Base-by-base conservation (phyloP, 192 early-diverging fungal genomes). In the Lobosporangium transversale region DNA sequence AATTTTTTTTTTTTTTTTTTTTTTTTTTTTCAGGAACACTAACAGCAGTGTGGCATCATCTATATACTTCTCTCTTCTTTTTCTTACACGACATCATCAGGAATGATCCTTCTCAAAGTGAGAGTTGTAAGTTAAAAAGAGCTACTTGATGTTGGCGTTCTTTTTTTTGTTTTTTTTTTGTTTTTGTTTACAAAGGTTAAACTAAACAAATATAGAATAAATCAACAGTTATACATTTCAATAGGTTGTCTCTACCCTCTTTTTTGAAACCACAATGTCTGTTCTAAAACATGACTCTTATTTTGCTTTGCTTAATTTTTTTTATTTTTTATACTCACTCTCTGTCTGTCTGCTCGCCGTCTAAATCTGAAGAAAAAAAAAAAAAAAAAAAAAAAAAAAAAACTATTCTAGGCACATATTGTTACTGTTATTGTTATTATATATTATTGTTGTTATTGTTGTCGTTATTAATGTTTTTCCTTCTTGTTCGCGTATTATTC, bases 1-100 rank as follows among this genome's bases (percentile, higher is more conserved):
- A 11, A 24, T 56, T 6, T 58, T 44, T 15, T 36, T 35, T 36
- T 44, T 32, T 43, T 68, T 32, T 57, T 32, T 5, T 31, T 21
- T 47, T 32, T 30, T 11, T 50, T 58, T 20, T 20, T 30, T 62
- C 23, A 30, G 14, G 18, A 23, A n/a, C n/a, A n/a, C n/a, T n/a
- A n/a, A n/a, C n/a, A n/a, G n/a, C n/a, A n/a, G n/a, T n/a, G n/a
- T n/a, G n/a, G n/a, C n/a, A n/a, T n/a, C n/a, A n/a, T n/a, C n/a
- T n/a, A n/a, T n/a, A 18, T 58, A 14, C 18, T 21, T 30, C 26
- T 20, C 37, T 43, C 20, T 58, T 42, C 7, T 37, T 36, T 58
- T 43, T 58, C 10, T 10, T 43, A 14, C 12, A 35, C 43, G 44
- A 20, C 15, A 15, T 14, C 21, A 4, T 4, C 14, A 14, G 44